Percentiles rank a stretch among this genome's conserved stretches.
Conservation (phyloP, 1,139 yeast species). For the Arxiozyma slooffiae region DNA sequence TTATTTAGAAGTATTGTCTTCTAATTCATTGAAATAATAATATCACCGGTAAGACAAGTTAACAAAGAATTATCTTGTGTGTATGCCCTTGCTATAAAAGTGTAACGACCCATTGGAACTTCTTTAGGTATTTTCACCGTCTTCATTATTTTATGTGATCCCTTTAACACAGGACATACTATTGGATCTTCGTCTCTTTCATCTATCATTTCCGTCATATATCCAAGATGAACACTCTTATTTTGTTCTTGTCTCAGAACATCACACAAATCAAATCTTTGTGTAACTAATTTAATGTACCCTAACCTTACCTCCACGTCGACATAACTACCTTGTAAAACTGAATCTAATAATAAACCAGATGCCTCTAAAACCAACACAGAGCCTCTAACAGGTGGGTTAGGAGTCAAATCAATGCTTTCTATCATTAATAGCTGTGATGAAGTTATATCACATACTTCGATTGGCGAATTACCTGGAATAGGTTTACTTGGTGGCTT, state of each 20-base stretch:
- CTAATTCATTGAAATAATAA: conserved; percentile 42
- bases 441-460: conserved; percentile 57
- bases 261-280: conserved; percentile 85
- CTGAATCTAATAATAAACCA: conserved; percentile 47
- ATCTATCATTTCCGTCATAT: background rate
- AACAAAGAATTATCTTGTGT: conserved; percentile 66
- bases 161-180: conserved; percentile 67
- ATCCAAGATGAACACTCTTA: background rate
- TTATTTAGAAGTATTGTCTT: too few species aligned
- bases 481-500: conserved; percentile 45
- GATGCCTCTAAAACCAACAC: conserved; percentile 69
- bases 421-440: conserved; percentile 57
- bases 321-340: conserved; percentile 82
- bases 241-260: conserved; percentile 39
- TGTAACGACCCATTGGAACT: conserved; percentile 90
- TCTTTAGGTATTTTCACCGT: conserved; percentile 78
- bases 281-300: conserved; percentile 73
- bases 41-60: conserved; percentile 76
- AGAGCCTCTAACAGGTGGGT: conserved; percentile 78
- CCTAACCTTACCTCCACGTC: conserved; percentile 91
- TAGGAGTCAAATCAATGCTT: conserved; percentile 57
- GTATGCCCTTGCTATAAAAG: conserved; percentile 80
- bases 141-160: conserved; percentile 56
- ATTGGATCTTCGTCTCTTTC: conserved; percentile 25
- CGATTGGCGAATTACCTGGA: conserved; percentile 84